Evolutionary conservation across 2,329 filamentous ascomycete species (phyloP).

Genomic region (Xylariaceae sp.): DNA sequence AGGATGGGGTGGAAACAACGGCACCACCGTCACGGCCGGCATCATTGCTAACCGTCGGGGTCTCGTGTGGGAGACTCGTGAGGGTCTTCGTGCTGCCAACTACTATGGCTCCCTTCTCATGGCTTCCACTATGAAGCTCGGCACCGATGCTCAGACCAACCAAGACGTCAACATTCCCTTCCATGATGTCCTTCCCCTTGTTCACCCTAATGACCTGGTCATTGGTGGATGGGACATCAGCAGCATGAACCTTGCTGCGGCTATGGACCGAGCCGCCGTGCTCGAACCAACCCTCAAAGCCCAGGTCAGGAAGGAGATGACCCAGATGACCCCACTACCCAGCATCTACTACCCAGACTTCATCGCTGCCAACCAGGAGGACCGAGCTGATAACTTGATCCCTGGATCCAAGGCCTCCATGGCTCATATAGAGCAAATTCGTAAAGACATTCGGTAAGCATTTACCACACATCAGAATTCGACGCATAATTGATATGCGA

Average conservation of each 20-base stretch:
- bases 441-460: constrained; percentile 77
- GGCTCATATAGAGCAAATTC: constrained; percentile 89
- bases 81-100: constrained; percentile 80
- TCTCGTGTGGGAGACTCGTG: constrained; percentile 88
- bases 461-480: too few relatives aligned
- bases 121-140: constrained; percentile 95
- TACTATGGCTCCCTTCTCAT: constrained; percentile 99
- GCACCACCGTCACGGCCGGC: constrained; percentile 92
- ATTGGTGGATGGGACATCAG: constrained; percentile 98
- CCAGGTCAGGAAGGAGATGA: constrained; percentile 90
- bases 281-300: constrained; percentile 92
- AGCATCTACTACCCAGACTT: constrained; percentile 99
- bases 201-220: constrained; percentile 91
- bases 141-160: constrained; percentile 75
- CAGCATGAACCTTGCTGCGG: constrained; percentile 77
- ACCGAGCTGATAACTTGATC: constrained; percentile 87
- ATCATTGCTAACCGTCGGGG: constrained; percentile 91
- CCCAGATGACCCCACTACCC: constrained; percentile 79
- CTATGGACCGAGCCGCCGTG: constrained; percentile 94
- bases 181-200: constrained; percentile 90
- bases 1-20: constrained; percentile 97
- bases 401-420: constrained; percentile 77
- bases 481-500: neutral
- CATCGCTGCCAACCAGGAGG: constrained; percentile 97
- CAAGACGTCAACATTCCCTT: constrained; percentile 96